Evolutionary conservation across 768 basidiomycete species (phyloP).

Genomic region (Kwoniella sp.): DNA sequence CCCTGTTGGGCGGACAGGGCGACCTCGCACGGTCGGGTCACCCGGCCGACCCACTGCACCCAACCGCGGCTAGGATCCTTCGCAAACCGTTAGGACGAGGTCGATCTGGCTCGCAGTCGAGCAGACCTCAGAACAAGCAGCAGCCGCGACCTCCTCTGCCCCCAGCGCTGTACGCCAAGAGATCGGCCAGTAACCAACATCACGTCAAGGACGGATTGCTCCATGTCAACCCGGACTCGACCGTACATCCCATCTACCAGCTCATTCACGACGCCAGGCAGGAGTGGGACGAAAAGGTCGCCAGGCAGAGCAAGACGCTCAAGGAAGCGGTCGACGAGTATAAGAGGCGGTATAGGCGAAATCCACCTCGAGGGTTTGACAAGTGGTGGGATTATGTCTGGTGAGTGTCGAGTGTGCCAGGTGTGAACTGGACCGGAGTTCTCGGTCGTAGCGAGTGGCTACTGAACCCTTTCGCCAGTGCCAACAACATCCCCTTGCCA

Average conservation of each 20-base stretch:
- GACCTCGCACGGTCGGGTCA: not conserved
- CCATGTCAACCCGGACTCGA: slow-evolving; percentile 34
- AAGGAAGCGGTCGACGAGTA: slow-evolving; percentile 53
- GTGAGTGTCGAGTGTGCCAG: slow-evolving; percentile 11
- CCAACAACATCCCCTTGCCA: slow-evolving; percentile 24
- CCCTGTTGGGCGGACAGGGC: not conserved
- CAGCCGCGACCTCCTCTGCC: slow-evolving; percentile 1
- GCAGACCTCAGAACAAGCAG: too few species aligned
- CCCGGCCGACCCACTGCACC: not conserved
- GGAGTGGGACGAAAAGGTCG: slow-evolving; percentile 45
- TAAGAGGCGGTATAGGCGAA: slow-evolving; percentile 33
- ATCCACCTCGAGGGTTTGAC: slow-evolving; percentile 55
- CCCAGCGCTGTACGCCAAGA: not conserved
- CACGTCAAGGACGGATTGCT: slow-evolving; percentile 32
- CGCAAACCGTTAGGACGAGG: not conserved
- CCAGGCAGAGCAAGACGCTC: slow-evolving; percentile 51
- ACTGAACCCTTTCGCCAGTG: not conserved
- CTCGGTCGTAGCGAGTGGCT: too few species aligned
- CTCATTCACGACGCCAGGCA: slow-evolving; percentile 38
- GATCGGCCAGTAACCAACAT: slow-evolving; percentile 20
- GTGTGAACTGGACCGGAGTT: too few species aligned
- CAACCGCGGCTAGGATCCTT: not conserved
- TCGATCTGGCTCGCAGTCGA: not conserved
- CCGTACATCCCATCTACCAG: slow-evolving; percentile 46
- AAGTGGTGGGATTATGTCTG: slow-evolving; percentile 51